Base-by-base conservation (phyloP, 176 grass and related monocot species). In the Phyllostachys edulis region DNA sequence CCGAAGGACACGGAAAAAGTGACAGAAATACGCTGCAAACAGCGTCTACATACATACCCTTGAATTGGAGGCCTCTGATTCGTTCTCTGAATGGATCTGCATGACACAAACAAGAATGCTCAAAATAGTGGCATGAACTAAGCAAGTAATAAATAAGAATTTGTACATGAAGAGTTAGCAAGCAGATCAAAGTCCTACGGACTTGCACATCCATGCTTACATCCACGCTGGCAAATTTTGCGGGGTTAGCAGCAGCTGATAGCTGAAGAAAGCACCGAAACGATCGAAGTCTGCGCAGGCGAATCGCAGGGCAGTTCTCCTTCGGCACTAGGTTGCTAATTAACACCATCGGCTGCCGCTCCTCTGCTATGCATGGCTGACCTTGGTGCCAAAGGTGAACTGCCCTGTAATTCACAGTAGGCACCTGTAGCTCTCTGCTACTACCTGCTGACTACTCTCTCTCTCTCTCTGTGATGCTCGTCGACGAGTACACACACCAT, bases 271-370 rank as follows among this genome's bases (percentile, higher is more conserved):
- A 29, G 44, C 13, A 34, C 14, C 36, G 20, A 17, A 41, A 66
- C 42, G 1, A 10, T 23, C 56, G 9, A 67, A n/a, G 18, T 77
- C 49, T 13, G 72, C 64, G 79, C 77, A 23, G 79, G 75, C 67
- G 49, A 84, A 91, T 94, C 76, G 78, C 89, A 91, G 83, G 89
- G 79, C 89, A 94, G 86, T 91, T 94, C 89, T 94, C 92, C 86
- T 89, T 84, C 84, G 83, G 89, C 89, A 93, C 82, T 23, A 63
- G 10, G 1, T 9, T 18, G 17, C 27, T 36, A 64, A 34, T 16
- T 27, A 34, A 6, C 62, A 17, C 1, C 71, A 49, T 15, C 55
- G 9, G 9, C 54, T 60, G 20, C 38, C 29, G 56, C 81, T 26
- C 16, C 23, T 34, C 14, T 69, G 37, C 67, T 5, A 13, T 8